Conservation (phyloP, 345 rosid genomes). For the Mercurialis annua region DNA sequence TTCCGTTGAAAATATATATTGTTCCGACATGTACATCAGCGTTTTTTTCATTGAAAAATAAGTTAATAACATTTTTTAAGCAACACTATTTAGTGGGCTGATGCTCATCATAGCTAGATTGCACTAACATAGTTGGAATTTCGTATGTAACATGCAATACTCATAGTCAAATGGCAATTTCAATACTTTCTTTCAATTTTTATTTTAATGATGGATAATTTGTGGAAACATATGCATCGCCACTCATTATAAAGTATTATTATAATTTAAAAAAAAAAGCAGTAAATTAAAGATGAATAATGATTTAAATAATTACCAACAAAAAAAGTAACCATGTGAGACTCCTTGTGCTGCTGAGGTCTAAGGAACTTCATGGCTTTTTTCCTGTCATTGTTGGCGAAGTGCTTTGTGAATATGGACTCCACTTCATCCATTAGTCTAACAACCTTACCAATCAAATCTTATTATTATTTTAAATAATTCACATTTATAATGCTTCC, state of each 20-base stretch:
- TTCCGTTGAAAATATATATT: too few relatives aligned
- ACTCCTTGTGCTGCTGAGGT: conserved; percentile 78
- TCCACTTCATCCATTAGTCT: conserved; percentile 98
- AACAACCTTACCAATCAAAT: conserved; percentile 48
- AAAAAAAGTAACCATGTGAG: conserved; percentile 96
- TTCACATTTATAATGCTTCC: neutral
- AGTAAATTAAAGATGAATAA: neutral
- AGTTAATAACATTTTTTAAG: too few relatives aligned
- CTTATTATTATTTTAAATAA: neutral
- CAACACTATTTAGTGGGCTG: neutral
- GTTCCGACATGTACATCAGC: neutral
- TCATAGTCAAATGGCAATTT: neutral
- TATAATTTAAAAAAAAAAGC: neutral
- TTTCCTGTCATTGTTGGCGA: conserved; percentile 91
- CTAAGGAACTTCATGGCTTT: conserved; percentile 93
- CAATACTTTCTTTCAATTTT: neutral
- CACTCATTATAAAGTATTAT: neutral
- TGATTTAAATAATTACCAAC: conserved; percentile 47
- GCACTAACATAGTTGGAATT: neutral
- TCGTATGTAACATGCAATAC: neutral
- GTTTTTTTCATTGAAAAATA: too few relatives aligned
- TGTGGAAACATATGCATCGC: too few relatives aligned
- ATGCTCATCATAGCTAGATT: neutral
- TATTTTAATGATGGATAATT: neutral
- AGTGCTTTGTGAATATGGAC: conserved; percentile 92